A percentile compares a stretch with the other conserved stretches of the same genome.
These are phyloP conservation scores for Dalechampia spathulata DNA, from an alignment of 441 rosid genomes.

Conservation along the genomic window DNA sequence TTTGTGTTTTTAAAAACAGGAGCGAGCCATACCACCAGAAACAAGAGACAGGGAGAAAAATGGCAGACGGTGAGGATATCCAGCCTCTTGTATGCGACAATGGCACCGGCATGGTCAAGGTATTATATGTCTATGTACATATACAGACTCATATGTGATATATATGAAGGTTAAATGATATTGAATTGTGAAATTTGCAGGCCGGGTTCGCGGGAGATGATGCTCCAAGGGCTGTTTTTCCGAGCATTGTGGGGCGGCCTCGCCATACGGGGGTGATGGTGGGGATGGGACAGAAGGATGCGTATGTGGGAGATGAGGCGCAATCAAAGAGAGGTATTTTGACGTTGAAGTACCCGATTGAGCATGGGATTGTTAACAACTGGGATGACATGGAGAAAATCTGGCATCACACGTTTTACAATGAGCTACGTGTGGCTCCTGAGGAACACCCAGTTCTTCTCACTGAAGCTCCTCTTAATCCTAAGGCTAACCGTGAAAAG, in stretches of 20 bases:
- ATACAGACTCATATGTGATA: neutral
- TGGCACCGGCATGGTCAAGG: conserved; percentile 91
- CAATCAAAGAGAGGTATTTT: conserved; percentile 54
- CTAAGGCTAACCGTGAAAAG: conserved; percentile 68
- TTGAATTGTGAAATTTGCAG: conserved; percentile 23
- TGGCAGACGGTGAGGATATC: conserved; percentile 60
- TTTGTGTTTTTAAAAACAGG: conserved; percentile 25
- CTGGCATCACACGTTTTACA: conserved; percentile 56
- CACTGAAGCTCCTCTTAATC: conserved; percentile 65
- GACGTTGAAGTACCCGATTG: conserved; percentile 56
- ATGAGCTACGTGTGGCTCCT: conserved; percentile 58
- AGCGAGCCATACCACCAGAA: too few species aligned
- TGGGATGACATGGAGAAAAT: conserved; percentile 86
- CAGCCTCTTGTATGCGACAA: conserved; percentile 89
- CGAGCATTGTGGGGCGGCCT: conserved; percentile 63
- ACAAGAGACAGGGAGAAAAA: conserved; percentile 35
- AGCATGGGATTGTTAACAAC: conserved; percentile 62
- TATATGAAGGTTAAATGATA: neutral
- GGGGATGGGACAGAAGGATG: conserved; percentile 40
- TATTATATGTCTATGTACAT: conserved; percentile 4
- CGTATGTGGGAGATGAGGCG: conserved; percentile 50
- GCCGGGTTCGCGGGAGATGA: conserved; percentile 88
- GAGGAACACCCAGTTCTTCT: conserved; percentile 72
- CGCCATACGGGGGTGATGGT: conserved; percentile 52
- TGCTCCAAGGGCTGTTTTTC: conserved; percentile 82